Percentiles rank a stretch among this genome's conserved stretches.
These are phyloP conservation scores for Penicillium verhagenii DNA, from an alignment of 495 filamentous ascomycete genomes.

Conservation along the genomic window DNA sequence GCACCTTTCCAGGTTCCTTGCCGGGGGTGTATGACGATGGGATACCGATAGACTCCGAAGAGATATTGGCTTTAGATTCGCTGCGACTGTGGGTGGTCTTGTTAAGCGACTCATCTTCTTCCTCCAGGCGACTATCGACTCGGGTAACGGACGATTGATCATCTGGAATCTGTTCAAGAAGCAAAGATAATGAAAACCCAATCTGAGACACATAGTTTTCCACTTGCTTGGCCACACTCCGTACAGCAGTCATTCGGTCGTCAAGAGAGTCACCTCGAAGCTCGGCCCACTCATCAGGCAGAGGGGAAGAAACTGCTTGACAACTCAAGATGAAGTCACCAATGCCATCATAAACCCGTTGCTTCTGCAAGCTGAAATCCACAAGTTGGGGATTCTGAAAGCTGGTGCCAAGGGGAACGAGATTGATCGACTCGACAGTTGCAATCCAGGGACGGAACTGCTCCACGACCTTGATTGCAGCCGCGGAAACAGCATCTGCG, in stretches of 20 bases:
- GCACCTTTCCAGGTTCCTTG: constrained; percentile 57
- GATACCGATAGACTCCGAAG: constrained; percentile 51
- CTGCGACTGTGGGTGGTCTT: constrained; percentile 31
- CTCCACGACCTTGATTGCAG: constrained; percentile 75
- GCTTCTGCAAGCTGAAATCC: constrained; percentile 88
- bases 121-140: constrained; percentile 39
- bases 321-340: constrained; percentile 84
- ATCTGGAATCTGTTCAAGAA: constrained; percentile 72
- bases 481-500: constrained; percentile 69
- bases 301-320: constrained; percentile 81
- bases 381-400: constrained; percentile 82
- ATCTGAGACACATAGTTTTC: constrained; percentile 86
- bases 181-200: constrained; percentile 79
- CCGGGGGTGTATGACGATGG: constrained; percentile 65
- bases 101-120: constrained; percentile 25
- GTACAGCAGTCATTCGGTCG: constrained; percentile 75
- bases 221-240: constrained; percentile 70
- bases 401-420: constrained; percentile 67
- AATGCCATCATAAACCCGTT: constrained; percentile 86
- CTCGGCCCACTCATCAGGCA: constrained; percentile 94
- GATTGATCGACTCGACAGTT: constrained; percentile 82
- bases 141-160: constrained; percentile 30
- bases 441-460: constrained; percentile 85
- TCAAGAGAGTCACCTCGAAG: constrained; percentile 89
- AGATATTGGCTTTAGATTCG: constrained; percentile 35